Base-by-base conservation (phyloP, 495 filamentous ascomycete species). In the Penicillium paradoxum region DNA sequence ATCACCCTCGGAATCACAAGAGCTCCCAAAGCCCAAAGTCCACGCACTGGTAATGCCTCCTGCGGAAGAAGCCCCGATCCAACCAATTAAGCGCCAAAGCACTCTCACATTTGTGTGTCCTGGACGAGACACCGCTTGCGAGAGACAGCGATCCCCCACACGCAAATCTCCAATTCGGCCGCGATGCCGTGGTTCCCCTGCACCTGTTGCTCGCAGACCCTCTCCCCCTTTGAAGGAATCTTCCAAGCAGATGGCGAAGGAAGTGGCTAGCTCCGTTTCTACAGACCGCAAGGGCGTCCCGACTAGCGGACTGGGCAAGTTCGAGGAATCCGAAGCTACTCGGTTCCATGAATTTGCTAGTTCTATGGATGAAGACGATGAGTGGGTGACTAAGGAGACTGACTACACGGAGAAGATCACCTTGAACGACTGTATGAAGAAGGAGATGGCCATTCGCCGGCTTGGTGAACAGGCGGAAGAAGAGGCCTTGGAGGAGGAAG, bases 271-370 rank as follows among this genome's bases (percentile, higher is more conserved):
- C n/a, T 40, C 58, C 27, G 43, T 33, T 8, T 45, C 41, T n/a
- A 43, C 39, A 11, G 36, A 25, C 5, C 54, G 46, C 39, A 60
- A 63, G 49, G 70, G 65, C 40, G 60, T 77, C 19, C 65, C 68
- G 0, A 72, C 65, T 6, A 74, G 70, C 44, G 69, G 73, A 8
- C 63, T 82, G 33, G 75, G 74, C 17, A 79, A 88, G 51, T 74
- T 90, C 29, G 76, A 83, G 49, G 71, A 69, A 62, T 85, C 77
- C 43, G 89, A 83, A 70, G 83, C 75, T 49, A 85, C 85, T 56
- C 82, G 88, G 17, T 97, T 97, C 66, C 90, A 97, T 65, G 93
- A 96, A 60, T 97, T 97, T 69, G 91, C 89, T 10, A 91, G 86
- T 63, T 87, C 85, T 29, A 77, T 85, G 50, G 80, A 84, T 25